Conservation (phyloP, 2,329 filamentous ascomycete species). For the Stachybotrys chlorohalonatus region DNA sequence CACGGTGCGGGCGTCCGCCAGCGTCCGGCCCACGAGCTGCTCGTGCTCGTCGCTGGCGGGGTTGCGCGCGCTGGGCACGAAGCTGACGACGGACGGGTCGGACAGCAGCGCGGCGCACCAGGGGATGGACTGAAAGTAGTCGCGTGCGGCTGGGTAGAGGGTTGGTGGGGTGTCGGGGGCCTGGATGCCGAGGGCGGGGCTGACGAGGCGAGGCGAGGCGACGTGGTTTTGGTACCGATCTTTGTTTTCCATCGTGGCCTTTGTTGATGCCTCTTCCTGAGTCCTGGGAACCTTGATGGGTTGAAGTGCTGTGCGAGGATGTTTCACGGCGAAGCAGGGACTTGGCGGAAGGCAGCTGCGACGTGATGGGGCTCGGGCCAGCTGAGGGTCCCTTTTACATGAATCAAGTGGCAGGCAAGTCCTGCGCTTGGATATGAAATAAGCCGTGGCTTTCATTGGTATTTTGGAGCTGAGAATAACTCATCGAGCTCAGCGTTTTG, state of each 20-base stretch:
- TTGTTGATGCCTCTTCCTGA: neutral
- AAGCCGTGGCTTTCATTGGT: too few relatives aligned
- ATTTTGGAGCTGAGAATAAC: too few relatives aligned
- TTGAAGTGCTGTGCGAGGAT: too few relatives aligned
- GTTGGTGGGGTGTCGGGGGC: constrained; percentile 14
- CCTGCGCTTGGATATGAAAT: too few relatives aligned
- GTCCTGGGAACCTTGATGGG: too few relatives aligned
- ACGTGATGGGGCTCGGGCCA: too few relatives aligned
- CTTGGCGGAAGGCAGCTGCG: too few relatives aligned
- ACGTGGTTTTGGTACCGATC: constrained; percentile 1
- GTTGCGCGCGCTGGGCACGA: constrained; percentile 23
- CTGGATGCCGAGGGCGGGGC: constrained; percentile 17
- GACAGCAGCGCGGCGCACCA: constrained; percentile 24
- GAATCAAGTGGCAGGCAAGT: too few relatives aligned
- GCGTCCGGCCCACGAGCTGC: constrained; percentile 23
- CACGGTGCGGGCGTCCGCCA: constrained; percentile 17
- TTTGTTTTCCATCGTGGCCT: neutral
- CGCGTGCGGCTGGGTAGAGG: constrained; percentile 16
- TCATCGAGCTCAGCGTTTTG: too few relatives aligned
- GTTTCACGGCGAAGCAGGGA: too few relatives aligned
- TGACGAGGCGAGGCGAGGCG: constrained; percentile 16
- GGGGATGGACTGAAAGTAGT: constrained; percentile 23
- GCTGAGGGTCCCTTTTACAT: too few relatives aligned
- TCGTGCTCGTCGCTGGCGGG: constrained; percentile 17
- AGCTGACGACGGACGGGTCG: constrained; percentile 16